These are phyloP conservation scores for Citrus inodora DNA, from an alignment of 345 rosid species.

Conservation along the genomic window DNA sequence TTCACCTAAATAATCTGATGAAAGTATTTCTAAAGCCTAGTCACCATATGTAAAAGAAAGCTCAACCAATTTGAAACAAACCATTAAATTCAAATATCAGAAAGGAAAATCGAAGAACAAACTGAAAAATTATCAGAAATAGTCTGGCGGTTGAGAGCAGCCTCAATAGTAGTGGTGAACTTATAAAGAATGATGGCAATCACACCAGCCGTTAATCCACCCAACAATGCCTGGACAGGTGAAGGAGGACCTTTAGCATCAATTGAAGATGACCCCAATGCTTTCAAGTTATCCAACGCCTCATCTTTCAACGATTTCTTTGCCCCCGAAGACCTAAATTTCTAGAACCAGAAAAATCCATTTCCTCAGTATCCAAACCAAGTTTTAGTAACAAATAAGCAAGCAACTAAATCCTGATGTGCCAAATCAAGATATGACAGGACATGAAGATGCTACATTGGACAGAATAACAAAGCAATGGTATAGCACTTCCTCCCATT, in stretches of 20 bases:
- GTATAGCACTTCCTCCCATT: not conserved
- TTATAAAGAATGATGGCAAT: conserved; percentile 86
- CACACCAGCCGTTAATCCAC: conserved; percentile 71
- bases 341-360: conserved; percentile 36
- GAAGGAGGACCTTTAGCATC: conserved; percentile 59
- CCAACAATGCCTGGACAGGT: conserved; percentile 71
- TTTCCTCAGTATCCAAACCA: conserved; percentile 3
- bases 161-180: conserved; percentile 73
- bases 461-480: not conserved
- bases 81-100: not conserved
- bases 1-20: not conserved
- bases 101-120: conserved; percentile 16
- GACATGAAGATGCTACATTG: not conserved
- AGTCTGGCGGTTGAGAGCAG: conserved; percentile 73
- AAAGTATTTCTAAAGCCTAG: not conserved
- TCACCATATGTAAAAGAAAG: not conserved
- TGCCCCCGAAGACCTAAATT: conserved; percentile 65
- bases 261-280: conserved; percentile 50
- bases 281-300: conserved; percentile 71
- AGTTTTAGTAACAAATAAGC: not conserved
- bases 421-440: not conserved
- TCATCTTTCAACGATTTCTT: conserved; percentile 74
- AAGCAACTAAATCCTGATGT: not conserved
- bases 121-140: conserved; percentile 74
- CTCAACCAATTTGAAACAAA: not conserved